Evolutionary conservation across 176 grass and related monocot species (phyloP).

Genomic region (Elaeis guineensis): DNA sequence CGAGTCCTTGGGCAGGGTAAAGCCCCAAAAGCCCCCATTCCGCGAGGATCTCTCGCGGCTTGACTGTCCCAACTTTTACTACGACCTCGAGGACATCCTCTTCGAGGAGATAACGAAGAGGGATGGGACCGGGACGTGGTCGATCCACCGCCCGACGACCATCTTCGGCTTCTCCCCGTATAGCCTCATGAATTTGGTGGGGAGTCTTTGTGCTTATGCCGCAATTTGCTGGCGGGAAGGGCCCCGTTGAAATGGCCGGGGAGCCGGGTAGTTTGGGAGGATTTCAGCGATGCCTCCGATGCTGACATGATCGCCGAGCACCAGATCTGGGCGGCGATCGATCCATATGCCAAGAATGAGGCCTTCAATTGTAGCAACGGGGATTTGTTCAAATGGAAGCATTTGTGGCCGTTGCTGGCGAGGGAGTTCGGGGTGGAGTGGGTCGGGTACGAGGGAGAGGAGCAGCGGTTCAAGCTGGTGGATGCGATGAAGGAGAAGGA

Average conservation of each 20-base stretch:
- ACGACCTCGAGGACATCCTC: constrained; percentile 50
- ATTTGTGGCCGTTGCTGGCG: constrained; percentile 5
- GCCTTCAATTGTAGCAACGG: constrained; percentile 20
- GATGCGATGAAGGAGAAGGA: constrained; percentile 20
- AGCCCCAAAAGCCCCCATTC: constrained; percentile 34
- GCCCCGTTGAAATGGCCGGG: constrained; percentile 5
- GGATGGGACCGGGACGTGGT: constrained; percentile 42
- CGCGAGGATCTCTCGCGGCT: constrained; percentile 46
- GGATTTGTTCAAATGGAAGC: constrained; percentile 21
- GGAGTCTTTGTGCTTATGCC: constrained; percentile 5
- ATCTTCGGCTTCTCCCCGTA: constrained; percentile 20
- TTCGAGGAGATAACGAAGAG: constrained; percentile 32
- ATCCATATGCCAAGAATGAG: constrained; percentile 16
- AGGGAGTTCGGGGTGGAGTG: constrained; percentile 9
- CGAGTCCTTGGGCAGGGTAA: constrained; percentile 15
- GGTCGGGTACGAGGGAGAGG: constrained; percentile 2
- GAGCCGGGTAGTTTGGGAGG: not conserved
- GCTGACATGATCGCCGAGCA: constrained; percentile 21
- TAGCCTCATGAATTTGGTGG: not conserved
- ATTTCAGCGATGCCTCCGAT: constrained; percentile 15
- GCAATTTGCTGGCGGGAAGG: constrained; percentile 9
- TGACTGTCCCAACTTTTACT: constrained; percentile 40
- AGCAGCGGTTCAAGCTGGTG: not conserved
- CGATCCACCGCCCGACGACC: constrained; percentile 28
- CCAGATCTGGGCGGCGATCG: constrained; percentile 18